These are phyloP conservation scores for Stylonectria norvegica DNA, from an alignment of 2,329 filamentous ascomycete genomes.

Conservation along the genomic window DNA sequence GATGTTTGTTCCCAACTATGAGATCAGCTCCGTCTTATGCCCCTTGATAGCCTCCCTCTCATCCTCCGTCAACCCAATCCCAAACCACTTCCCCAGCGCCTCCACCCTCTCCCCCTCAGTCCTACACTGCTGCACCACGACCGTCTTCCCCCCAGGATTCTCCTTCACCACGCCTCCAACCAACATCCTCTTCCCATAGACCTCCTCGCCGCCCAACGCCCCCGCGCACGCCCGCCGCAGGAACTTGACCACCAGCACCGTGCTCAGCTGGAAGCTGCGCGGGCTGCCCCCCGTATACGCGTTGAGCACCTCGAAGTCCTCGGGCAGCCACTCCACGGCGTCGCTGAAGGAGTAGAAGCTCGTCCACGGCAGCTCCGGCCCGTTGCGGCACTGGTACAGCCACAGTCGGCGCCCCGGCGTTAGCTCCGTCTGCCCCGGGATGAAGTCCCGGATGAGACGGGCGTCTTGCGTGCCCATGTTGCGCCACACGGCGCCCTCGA, in stretches of 20 bases:
- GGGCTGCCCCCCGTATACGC: constrained; percentile 49
- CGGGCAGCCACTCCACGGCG: constrained; percentile 54
- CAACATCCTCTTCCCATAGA: constrained; percentile 53
- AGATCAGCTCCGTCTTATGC: constrained; percentile 46
- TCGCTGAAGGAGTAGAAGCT: constrained; percentile 64
- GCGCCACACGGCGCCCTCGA: constrained; percentile 37
- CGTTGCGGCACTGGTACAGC: constrained; percentile 60
- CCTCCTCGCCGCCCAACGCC: constrained; percentile 40
- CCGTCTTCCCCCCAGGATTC: constrained; percentile 49
- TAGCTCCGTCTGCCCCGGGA: constrained; percentile 42
- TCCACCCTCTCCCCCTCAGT: constrained; percentile 53
- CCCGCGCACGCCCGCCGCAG: constrained; percentile 41
- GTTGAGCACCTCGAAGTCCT: constrained; percentile 61
- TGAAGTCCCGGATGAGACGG: constrained; percentile 49
- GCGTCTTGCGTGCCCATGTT: constrained; percentile 56
- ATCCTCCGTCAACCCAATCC: constrained; percentile 46
- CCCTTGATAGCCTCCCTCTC: constrained; percentile 51
- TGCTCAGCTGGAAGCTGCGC: constrained; percentile 52
- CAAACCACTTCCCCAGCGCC: constrained; percentile 50
- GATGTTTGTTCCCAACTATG: constrained; percentile 18
- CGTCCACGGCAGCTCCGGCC: constrained; percentile 49
- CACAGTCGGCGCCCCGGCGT: constrained; percentile 47
- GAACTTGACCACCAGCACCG: constrained; percentile 52
- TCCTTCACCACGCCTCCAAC: constrained; percentile 50
- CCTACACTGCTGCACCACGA: constrained; percentile 43